These are phyloP conservation scores for Bretziella fagacearum DNA, from an alignment of 2,329 filamentous ascomycete genomes.

Conservation along the genomic window DNA sequence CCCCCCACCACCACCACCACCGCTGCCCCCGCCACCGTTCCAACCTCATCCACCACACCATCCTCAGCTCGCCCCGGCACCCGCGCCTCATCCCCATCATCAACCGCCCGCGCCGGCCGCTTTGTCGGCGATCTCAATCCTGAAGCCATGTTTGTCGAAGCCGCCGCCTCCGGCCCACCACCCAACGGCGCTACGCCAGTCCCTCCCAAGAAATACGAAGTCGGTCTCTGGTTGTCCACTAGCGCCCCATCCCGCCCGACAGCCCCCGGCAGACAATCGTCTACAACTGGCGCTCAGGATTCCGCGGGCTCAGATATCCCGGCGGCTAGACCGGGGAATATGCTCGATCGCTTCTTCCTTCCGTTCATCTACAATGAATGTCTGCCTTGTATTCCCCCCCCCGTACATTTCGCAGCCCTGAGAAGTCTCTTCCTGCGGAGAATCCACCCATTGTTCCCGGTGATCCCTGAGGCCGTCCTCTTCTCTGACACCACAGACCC, in stretches of 20 bases:
- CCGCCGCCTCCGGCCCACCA: slow-evolving; percentile 26
- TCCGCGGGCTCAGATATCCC: not conserved
- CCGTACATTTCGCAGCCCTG: slow-evolving; percentile 29
- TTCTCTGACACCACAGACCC: slow-evolving; percentile 21
- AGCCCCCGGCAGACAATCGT: not conserved
- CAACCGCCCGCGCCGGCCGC: slow-evolving; percentile 22
- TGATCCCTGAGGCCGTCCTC: slow-evolving; percentile 27
- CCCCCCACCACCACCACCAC: not conserved
- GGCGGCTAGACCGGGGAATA: slow-evolving; percentile 12
- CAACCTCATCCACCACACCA: not conserved
- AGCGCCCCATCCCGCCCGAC: not conserved
- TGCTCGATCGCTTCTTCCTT: slow-evolving; percentile 26
- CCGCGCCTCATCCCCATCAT: slow-evolving; percentile 3
- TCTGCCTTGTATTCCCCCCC: slow-evolving; percentile 31
- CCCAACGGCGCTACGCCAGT: slow-evolving; percentile 19
- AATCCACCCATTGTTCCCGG: slow-evolving; percentile 37
- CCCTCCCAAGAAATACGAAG: slow-evolving; percentile 28
- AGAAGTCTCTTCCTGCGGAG: slow-evolving; percentile 32
- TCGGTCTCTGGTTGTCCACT: slow-evolving; percentile 37
- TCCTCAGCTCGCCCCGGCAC: not conserved
- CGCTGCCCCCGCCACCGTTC: slow-evolving; percentile 15
- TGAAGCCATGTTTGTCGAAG: slow-evolving; percentile 42
- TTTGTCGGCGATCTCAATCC: slow-evolving; percentile 44
- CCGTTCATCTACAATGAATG: slow-evolving; percentile 31
- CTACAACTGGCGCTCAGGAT: not conserved